phyloP scores from a whole-genome alignment of 2,329 filamentous ascomycete genomes.

The Aspergillus sp. region DNA sequence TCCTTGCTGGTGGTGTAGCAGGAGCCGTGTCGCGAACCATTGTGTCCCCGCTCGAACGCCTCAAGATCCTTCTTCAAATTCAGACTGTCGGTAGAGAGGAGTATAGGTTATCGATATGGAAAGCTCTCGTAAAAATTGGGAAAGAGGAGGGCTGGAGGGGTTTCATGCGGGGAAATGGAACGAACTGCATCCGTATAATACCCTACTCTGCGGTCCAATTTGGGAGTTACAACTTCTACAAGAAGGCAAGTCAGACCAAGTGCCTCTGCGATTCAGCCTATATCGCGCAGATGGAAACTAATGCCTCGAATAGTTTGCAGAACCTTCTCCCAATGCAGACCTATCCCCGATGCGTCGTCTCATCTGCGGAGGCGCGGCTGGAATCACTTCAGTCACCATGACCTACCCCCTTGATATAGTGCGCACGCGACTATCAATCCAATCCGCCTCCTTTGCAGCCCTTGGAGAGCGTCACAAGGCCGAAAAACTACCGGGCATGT shows the following conservation, averaged over 20 bases:
- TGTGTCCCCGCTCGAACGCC: slow-evolving; percentile 88
- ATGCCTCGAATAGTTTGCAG: slow-evolving; percentile 61
- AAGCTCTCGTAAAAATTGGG: slow-evolving; percentile 93
- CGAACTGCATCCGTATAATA: slow-evolving; percentile 96
- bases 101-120: slow-evolving; percentile 87
- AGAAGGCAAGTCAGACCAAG: slow-evolving; percentile 61
- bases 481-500: slow-evolving; percentile 83
- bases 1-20: slow-evolving; percentile 89
- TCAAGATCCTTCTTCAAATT: slow-evolving; percentile 97
- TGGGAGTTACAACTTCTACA: slow-evolving; percentile 97
- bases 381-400: slow-evolving; percentile 89
- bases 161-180: slow-evolving; percentile 97
- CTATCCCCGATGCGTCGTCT: slow-evolving; percentile 73
- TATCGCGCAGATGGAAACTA: slow-evolving; percentile 1
- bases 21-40: slow-evolving; percentile 97
- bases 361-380: slow-evolving; percentile 85
- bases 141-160: slow-evolving; percentile 93
- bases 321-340: slow-evolving; percentile 69
- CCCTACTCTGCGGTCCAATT: slow-evolving; percentile 98
- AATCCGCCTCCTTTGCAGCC: slow-evolving; percentile 89
- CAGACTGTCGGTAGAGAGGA: slow-evolving; percentile 87
- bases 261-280: not conserved
- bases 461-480: slow-evolving; percentile 60
- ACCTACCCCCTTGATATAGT: slow-evolving; percentile 98
- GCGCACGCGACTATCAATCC: slow-evolving; percentile 89